Evolutionary conservation across 2,329 filamentous ascomycete species (phyloP), one percentile per base, ranked within the genome.

Genomic region (Herpotrichia juniperi): DNA sequence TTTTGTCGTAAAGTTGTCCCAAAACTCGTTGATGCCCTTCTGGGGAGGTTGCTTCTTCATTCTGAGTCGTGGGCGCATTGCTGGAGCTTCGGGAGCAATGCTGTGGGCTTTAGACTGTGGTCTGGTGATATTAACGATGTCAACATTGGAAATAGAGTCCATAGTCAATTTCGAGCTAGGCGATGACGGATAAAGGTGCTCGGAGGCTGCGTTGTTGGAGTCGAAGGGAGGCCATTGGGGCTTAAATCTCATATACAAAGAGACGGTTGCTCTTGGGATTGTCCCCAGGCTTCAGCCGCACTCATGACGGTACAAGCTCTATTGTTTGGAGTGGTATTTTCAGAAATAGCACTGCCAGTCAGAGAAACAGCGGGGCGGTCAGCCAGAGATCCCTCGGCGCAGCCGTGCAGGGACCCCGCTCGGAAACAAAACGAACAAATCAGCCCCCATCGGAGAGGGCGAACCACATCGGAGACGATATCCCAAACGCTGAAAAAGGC

Each of bases 1-100:
- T 64, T 87, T 89, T 46, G 86, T 85, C 66, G 81, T 84, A 63
- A 87, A 88, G 53, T 83, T 86, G 46, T 79, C 74, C 89, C 89
- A 93, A 67, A 91, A 91, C 54, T 88, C 83, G 59, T 90, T 83
- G 50, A 93, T 83, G 22, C 78, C 81, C 51, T 85, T 81, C 68
- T 93, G 89, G 0, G 87, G 87, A 7, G 84, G 75, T 12, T 83
- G 77, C 57, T 82, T 79, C 63, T 80, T 78, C 31, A 62, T 65
- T 21, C 59, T 58, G 22, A 64, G 59, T 14, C 59, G 63, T 12
- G 64, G 59, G 12, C 64, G 64, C 26, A 56, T 52, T 1, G 50
- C 31, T 50, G 14, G 59, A 17, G 58, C 50, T 46, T 72, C 65
- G n/a, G 66, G 63, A 50, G 61, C 57, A 64, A 74, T 68, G 51